Evolutionary conservation across 148 eudicot species (phyloP).

Genomic region (Cornus kousa): DNA sequence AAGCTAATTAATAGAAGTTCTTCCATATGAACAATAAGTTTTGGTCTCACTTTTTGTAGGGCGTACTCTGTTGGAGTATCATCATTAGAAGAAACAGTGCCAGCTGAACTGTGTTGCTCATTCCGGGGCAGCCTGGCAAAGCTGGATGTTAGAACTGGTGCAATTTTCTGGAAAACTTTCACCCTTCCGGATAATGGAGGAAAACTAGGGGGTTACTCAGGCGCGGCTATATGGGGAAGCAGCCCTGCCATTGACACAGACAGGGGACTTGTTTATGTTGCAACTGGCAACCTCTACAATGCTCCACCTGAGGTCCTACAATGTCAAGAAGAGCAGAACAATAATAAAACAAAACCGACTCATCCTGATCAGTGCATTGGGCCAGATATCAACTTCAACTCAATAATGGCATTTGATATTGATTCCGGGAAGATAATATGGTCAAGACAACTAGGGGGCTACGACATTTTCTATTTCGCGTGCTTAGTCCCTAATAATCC

Average conservation of each 20-base stretch:
- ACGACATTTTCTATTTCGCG: conserved; percentile 47
- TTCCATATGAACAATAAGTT: not conserved
- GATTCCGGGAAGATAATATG: conserved; percentile 38
- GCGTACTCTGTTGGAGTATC: conserved; percentile 61
- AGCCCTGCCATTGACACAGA: conserved; percentile 52
- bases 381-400: conserved; percentile 43
- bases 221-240: conserved; percentile 74
- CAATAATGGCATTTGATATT: conserved; percentile 45
- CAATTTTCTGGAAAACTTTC: conserved; percentile 53
- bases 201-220: conserved; percentile 49
- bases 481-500: conserved; percentile 52
- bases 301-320: conserved; percentile 47
- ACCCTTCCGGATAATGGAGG: conserved; percentile 65
- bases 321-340: conserved; percentile 49
- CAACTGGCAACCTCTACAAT: conserved; percentile 51
- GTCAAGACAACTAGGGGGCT: conserved; percentile 50
- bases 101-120: conserved; percentile 46
- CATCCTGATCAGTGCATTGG: conserved; percentile 46
- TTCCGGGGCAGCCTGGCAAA: conserved; percentile 66
- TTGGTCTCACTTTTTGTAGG: conserved; percentile 18
- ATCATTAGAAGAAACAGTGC: conserved; percentile 43
- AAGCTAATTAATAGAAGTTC: not conserved
- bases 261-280: conserved; percentile 43
- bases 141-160: conserved; percentile 44
- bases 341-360: conserved; percentile 35